A percentile compares a stretch with the other conserved stretches of the same genome.
Conservation (phyloP, 441 rosid species). For the Aquilaria agallochum region DNA sequence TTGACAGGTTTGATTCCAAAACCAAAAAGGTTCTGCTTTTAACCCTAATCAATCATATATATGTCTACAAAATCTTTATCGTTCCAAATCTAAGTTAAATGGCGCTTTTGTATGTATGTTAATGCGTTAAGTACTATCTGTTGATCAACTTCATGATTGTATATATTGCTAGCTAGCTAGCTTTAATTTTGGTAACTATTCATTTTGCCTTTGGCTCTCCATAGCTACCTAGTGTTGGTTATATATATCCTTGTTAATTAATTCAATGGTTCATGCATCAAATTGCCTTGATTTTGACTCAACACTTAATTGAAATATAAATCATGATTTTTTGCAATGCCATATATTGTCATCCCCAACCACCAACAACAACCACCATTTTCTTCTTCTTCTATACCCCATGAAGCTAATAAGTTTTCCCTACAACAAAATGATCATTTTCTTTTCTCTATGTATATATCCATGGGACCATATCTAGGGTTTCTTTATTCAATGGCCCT, state of each 20-base stretch:
- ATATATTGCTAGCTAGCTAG: too few species aligned
- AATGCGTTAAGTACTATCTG: too few species aligned
- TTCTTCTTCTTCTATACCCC: constrained; percentile 24
- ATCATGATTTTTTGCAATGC: constrained; percentile 31
- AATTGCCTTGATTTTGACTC: constrained; percentile 14
- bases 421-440: constrained; percentile 21
- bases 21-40: too few species aligned
- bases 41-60: too few species aligned
- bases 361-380: constrained; percentile 26
- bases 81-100: too few species aligned
- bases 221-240: neutral
- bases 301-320: constrained; percentile 10
- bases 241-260: neutral
- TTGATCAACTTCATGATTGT: too few species aligned
- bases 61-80: too few species aligned
- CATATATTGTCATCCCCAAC: constrained; percentile 28
- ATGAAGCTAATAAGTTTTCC: constrained; percentile 25
- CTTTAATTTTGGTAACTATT: too few species aligned
- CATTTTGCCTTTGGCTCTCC: too few species aligned
- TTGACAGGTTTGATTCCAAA: too few species aligned
- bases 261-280: constrained; percentile 1
- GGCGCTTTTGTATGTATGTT: too few species aligned
- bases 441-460: constrained; percentile 14
- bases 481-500: constrained; percentile 24
- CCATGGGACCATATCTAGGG: constrained; percentile 28